A percentile compares a stretch with the other conserved stretches of the same genome.
These are phyloP conservation scores for Moniliella sp. DNA, from an alignment of 1,284 basidiomycete species.

Conservation along the genomic window DNA sequence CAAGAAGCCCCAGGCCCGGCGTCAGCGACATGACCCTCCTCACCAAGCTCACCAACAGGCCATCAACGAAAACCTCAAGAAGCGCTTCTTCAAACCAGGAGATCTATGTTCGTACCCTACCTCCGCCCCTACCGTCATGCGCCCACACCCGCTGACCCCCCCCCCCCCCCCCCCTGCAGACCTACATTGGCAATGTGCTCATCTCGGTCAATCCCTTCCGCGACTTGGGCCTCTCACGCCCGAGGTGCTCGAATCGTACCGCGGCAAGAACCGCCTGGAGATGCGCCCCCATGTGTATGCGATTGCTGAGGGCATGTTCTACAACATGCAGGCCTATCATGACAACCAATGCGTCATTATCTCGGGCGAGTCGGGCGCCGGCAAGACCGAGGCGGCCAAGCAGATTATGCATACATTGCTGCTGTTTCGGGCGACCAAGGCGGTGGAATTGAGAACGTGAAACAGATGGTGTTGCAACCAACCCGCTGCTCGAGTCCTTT, in stretches of 20 bases:
- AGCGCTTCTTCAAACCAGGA: slow-evolving; percentile 74
- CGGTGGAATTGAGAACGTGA: slow-evolving; percentile 64
- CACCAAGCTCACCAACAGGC: slow-evolving; percentile 86
- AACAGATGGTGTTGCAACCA: slow-evolving; percentile 99
- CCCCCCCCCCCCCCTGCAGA: slow-evolving; percentile 35
- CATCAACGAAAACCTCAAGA: slow-evolving; percentile 91
- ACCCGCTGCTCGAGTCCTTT: slow-evolving; percentile 89
- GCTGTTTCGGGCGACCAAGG: slow-evolving; percentile 65
- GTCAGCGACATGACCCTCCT: slow-evolving; percentile 96
- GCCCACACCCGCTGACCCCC: background rate
- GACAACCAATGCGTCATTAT: slow-evolving; percentile 99
- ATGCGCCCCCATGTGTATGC: slow-evolving; percentile 92
- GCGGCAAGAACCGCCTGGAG: slow-evolving; percentile 92
- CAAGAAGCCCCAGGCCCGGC: slow-evolving; percentile 45
- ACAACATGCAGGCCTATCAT: slow-evolving; percentile 97
- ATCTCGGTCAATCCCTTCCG: slow-evolving; percentile 96
- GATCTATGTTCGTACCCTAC: slow-evolving; percentile 47
- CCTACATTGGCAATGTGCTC: slow-evolving; percentile 88
- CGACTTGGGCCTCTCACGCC: slow-evolving; percentile 74
- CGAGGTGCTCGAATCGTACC: slow-evolving; percentile 62
- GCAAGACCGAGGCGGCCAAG: slow-evolving; percentile 30
- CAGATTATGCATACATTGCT: slow-evolving; percentile 99
- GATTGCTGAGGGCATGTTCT: slow-evolving; percentile 89
- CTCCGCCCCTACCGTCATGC: slow-evolving; percentile 8
- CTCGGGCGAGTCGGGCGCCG: slow-evolving; percentile 61